Evolutionary conservation across 345 rosid species (phyloP).

Genomic region (Citrus australasica): DNA sequence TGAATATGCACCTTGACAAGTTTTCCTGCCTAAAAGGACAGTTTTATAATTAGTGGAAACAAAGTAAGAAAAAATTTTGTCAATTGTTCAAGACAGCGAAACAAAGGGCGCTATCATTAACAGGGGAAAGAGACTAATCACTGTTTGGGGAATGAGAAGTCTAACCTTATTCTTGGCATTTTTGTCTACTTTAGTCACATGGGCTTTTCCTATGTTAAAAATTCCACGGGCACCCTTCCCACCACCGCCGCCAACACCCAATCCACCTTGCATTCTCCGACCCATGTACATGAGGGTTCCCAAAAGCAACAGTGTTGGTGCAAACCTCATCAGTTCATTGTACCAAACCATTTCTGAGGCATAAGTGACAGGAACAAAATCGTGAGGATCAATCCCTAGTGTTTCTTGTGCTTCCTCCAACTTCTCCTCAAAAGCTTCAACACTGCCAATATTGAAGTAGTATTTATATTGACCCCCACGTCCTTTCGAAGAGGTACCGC

Average conservation of each 20-base stretch:
- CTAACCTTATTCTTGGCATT: conserved; percentile 87
- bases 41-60: background rate
- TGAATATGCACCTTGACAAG: background rate
- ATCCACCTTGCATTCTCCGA: conserved; percentile 78
- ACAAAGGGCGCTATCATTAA: background rate
- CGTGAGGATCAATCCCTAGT: conserved; percentile 70
- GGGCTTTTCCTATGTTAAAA: conserved; percentile 92
- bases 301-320: conserved; percentile 69
- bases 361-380: conserved; percentile 75
- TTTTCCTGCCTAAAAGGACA: background rate
- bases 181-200: conserved; percentile 80
- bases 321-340: conserved; percentile 80
- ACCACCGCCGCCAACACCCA: conserved; percentile 84
- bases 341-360: conserved; percentile 72
- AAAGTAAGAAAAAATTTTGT: background rate
- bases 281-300: conserved; percentile 67
- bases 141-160: conserved; percentile 1
- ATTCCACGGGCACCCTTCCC: conserved; percentile 85
- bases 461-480: conserved; percentile 61
- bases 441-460: conserved; percentile 85
- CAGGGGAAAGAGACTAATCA: background rate
- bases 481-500: conserved; percentile 36
- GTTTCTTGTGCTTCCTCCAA: conserved; percentile 92
- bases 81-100: background rate
- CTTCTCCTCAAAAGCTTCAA: conserved; percentile 91